Conservation (phyloP, 2,329 filamentous ascomycete species). For the Neofusicoccum umdonicola region DNA sequence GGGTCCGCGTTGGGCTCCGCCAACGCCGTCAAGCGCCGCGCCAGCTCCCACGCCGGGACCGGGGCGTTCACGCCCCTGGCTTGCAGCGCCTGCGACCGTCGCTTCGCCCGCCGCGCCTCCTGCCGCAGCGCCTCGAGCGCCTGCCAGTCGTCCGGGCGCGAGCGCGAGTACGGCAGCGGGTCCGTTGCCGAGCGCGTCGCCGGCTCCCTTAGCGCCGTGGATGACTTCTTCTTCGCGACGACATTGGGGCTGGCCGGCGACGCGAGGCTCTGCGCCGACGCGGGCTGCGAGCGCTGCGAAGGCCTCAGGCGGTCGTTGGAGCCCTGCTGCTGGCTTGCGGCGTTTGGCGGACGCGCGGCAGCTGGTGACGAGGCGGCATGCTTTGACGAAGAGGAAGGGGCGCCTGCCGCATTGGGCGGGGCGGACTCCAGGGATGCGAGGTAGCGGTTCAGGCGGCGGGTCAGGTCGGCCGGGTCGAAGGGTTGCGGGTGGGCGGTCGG, state of each 20-base stretch:
- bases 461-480: slow-evolving; percentile 3
- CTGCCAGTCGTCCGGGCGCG: background rate
- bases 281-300: background rate
- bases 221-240: background rate
- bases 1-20: too few species aligned
- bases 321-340: too few species aligned
- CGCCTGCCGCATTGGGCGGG: background rate
- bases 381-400: too few species aligned
- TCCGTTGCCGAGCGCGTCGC: background rate
- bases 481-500: background rate
- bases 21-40: background rate
- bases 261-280: background rate
- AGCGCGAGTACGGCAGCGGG: background rate
- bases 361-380: background rate
- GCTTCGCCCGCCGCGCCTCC: background rate
- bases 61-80: background rate
- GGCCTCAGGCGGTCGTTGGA: background rate
- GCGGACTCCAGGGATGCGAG: slow-evolving; percentile 2
- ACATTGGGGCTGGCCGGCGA: slow-evolving; percentile 1
- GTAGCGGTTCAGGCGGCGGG: slow-evolving; percentile 3
- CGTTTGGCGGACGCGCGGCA: background rate
- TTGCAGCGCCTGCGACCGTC: background rate
- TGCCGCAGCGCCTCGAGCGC: background rate
- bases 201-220: background rate
- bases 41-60: background rate